phyloP scores from a whole-genome alignment of 2,329 filamentous ascomycete genomes.

The Plenodomus biglobosus region DNA sequence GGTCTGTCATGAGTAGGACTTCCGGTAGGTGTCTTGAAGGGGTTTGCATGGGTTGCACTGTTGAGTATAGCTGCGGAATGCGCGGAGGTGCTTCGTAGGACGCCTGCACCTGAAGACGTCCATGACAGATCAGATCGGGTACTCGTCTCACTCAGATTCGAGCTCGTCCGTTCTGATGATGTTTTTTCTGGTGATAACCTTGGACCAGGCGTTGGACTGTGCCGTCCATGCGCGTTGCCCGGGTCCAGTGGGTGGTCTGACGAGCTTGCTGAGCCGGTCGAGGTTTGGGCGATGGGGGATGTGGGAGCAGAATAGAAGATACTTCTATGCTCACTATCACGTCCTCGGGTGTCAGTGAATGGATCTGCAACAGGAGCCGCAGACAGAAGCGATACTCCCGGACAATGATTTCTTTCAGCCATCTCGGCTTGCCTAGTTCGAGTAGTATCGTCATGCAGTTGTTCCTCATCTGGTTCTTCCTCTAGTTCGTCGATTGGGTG shows the following conservation, averaged over 20 bases:
- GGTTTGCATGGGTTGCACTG: constrained; percentile 26
- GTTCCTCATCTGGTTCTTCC: constrained; percentile 50
- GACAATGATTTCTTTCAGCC: constrained; percentile 20
- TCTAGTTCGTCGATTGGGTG: constrained; percentile 66
- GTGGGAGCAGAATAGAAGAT: constrained; percentile 25
- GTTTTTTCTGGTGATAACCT: constrained; percentile 53
- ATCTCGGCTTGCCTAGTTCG: constrained; percentile 27
- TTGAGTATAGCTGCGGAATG: constrained; percentile 47
- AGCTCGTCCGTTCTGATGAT: constrained; percentile 54
- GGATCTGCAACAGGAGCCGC: constrained; percentile 44
- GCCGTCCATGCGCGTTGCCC: constrained; percentile 8
- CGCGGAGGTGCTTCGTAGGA: constrained; percentile 50
- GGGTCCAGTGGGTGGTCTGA: not conserved
- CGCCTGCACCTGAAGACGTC: constrained; percentile 43
- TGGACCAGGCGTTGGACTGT: constrained; percentile 32
- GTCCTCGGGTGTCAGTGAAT: constrained; percentile 44
- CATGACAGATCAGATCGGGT: constrained; percentile 49
- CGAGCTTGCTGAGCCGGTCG: not conserved
- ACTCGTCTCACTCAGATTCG: constrained; percentile 58
- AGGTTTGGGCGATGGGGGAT: constrained; percentile 22
- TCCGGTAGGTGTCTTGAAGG: constrained; percentile 37
- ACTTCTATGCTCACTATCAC: constrained; percentile 27
- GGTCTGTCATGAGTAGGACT: constrained; percentile 32
- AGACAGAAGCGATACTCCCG: constrained; percentile 27
- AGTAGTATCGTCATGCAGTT: constrained; percentile 16